Evolutionary conservation across 176 grass and related monocot genomes (phyloP).

Genomic region (Oryza australiensis): DNA sequence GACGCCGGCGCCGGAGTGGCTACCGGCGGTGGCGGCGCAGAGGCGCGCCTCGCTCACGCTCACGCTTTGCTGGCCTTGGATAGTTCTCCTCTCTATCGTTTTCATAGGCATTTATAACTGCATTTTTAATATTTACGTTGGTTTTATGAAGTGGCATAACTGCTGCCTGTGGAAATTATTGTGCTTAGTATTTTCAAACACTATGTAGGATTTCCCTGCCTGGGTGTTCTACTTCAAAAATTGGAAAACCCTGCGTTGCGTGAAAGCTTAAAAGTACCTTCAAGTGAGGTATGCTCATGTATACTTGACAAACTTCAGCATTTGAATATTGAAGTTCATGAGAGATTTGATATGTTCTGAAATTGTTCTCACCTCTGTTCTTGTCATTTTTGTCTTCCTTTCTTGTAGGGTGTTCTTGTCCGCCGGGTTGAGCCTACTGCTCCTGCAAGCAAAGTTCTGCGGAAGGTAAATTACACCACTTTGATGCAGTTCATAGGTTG

Average conservation of each 20-base stretch:
- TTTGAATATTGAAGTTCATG: slow-evolving; percentile 17
- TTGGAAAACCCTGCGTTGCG: slow-evolving; percentile 89
- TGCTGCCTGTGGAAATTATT: slow-evolving; percentile 23
- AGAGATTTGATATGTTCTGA: slow-evolving; percentile 4
- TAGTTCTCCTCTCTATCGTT: too few species aligned
- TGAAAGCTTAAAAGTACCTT: slow-evolving; percentile 88
- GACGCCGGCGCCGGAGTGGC: too few species aligned
- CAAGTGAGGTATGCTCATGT: slow-evolving; percentile 68
- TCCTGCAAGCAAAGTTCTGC: slow-evolving; percentile 69
- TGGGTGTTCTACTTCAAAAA: slow-evolving; percentile 97
- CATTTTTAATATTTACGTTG: neutral
- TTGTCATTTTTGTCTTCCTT: slow-evolving; percentile 26
- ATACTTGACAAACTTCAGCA: slow-evolving; percentile 24
- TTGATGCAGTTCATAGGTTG: slow-evolving; percentile 22
- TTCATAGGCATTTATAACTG: too few species aligned
- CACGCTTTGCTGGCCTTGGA: too few species aligned
- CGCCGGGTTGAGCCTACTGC: slow-evolving; percentile 94
- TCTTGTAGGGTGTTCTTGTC: slow-evolving; percentile 83
- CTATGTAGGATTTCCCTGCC: slow-evolving; percentile 88
- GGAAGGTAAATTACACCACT: slow-evolving; percentile 55
- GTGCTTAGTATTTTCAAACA: slow-evolving; percentile 24
- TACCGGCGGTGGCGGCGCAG: too few species aligned
- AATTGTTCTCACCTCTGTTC: slow-evolving; percentile 19
- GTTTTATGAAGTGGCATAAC: neutral
- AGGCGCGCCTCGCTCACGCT: too few species aligned